A percentile compares a stretch with the other conserved stretches of the same genome.
These are phyloP conservation scores for Pleurotus djamor DNA, from an alignment of 768 basidiomycete species.

Conservation along the genomic window DNA sequence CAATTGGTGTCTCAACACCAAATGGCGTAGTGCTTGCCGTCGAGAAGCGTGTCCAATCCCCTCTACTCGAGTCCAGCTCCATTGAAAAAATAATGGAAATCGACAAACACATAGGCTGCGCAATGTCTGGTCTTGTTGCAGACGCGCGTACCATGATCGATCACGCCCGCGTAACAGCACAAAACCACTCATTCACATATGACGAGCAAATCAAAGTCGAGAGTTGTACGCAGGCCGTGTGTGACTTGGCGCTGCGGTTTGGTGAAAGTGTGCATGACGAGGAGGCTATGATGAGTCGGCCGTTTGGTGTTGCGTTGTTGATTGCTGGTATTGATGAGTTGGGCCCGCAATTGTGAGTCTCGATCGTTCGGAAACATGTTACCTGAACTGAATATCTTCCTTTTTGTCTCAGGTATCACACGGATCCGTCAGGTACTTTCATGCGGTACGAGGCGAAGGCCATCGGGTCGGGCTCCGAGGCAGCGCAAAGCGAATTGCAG, in stretches of 20 bases:
- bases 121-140: conserved; percentile 96
- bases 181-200: conserved; percentile 95
- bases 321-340: conserved; percentile 97
- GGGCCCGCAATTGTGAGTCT: conserved; percentile 89
- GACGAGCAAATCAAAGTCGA: conserved; percentile 97
- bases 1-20: conserved; percentile 90
- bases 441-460: conserved; percentile 98
- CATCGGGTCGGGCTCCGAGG: conserved; percentile 97
- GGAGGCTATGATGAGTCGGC: conserved; percentile 98
- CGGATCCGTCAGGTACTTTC: conserved; percentile 98
- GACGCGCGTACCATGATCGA: conserved; percentile 99
- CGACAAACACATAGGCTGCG: conserved; percentile 92
- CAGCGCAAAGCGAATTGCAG: conserved; percentile 95
- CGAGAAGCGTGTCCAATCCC: conserved; percentile 98
- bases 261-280: conserved; percentile 99
- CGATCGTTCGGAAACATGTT: neutral
- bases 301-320: conserved; percentile 95
- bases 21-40: conserved; percentile 92
- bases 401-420: conserved; percentile 71
- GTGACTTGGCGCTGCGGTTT: conserved; percentile 94
- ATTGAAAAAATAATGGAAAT: conserved; percentile 99
- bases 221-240: conserved; percentile 97
- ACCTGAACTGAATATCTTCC: conserved; percentile 4
- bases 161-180: conserved; percentile 95
- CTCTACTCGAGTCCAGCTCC: conserved; percentile 90